phyloP scores from a whole-genome alignment of 2,329 filamentous ascomycete genomes.

The Verruconis gallopava region DNA sequence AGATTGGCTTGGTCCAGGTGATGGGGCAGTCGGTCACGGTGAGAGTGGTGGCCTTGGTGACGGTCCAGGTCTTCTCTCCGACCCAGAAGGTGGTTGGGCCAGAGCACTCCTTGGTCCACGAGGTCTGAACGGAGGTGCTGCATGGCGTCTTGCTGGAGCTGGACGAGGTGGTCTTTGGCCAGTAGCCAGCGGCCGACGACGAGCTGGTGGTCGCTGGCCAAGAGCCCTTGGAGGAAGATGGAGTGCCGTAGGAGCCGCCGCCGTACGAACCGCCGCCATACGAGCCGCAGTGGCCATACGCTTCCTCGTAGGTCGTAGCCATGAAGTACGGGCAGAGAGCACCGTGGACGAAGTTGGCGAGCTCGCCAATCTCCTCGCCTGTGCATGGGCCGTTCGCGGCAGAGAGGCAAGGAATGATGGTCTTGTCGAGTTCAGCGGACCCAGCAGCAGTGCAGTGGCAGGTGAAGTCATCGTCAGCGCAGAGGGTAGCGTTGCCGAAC shows the following conservation, averaged over 20 bases:
- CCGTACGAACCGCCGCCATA: background rate
- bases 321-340: background rate
- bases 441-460: background rate
- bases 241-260: background rate
- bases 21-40: background rate
- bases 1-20: background rate
- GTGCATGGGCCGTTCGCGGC: background rate
- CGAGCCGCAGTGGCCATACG: background rate
- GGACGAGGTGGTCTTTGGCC: background rate
- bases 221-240: background rate
- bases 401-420: background rate
- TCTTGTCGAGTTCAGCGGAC: background rate
- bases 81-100: background rate
- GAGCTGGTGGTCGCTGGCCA: background rate
- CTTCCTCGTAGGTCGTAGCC: background rate
- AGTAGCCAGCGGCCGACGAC: background rate
- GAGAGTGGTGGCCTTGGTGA: background rate
- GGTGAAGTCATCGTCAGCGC: background rate
- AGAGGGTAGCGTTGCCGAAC: background rate
- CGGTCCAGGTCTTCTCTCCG: background rate
- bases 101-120: background rate
- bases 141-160: background rate
- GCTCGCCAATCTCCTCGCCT: background rate
- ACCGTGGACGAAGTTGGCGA: background rate
- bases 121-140: background rate